Percentiles rank a stretch among this genome's conserved stretches.
phyloP scores from a whole-genome alignment of 495 filamentous ascomycete genomes.

The Cercophora sp. region DNA sequence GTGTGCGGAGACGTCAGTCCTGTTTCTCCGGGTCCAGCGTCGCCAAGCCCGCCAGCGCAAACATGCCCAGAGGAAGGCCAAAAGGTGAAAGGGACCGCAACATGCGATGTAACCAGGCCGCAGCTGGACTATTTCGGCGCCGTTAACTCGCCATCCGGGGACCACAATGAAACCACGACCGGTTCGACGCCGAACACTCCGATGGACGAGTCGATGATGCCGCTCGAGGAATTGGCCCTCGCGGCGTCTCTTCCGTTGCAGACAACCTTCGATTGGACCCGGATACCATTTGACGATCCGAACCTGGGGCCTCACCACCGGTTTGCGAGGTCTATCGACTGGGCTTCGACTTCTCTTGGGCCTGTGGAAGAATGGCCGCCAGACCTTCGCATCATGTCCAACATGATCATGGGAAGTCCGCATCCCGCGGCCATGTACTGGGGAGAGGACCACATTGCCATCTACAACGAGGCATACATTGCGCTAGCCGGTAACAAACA shows the following conservation, averaged over 20 bases:
- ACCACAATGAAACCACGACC: too few species aligned
- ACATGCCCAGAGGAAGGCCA: too few species aligned
- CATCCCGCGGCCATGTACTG: conserved; percentile 72
- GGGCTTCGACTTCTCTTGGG: conserved; percentile 60
- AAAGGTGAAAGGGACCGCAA: conserved; percentile 14
- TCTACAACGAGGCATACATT: conserved; percentile 74
- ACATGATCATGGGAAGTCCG: conserved; percentile 66
- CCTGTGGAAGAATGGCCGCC: conserved; percentile 61
- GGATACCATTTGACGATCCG: conserved; percentile 51
- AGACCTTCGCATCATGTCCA: conserved; percentile 62
- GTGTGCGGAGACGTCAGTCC: conserved; percentile 43
- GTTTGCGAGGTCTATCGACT: conserved; percentile 62
- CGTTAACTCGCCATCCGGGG: conserved; percentile 4
- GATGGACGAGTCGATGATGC: conserved; percentile 19
- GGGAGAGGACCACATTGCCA: conserved; percentile 59
- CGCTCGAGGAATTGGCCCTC: conserved; percentile 27
- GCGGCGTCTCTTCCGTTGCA: conserved; percentile 22
- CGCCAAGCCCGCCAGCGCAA: conserved; percentile 22
- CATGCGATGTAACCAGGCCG: background rate
- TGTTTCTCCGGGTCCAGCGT: conserved; percentile 21
- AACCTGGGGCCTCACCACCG: conserved; percentile 59
- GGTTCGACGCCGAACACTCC: conserved; percentile 6
- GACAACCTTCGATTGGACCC: conserved; percentile 65
- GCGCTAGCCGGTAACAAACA: conserved; percentile 66
- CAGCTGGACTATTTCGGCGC: conserved; percentile 36